Conservation (phyloP, 768 basidiomycete species). For the Leccinum fibrillosum region DNA sequence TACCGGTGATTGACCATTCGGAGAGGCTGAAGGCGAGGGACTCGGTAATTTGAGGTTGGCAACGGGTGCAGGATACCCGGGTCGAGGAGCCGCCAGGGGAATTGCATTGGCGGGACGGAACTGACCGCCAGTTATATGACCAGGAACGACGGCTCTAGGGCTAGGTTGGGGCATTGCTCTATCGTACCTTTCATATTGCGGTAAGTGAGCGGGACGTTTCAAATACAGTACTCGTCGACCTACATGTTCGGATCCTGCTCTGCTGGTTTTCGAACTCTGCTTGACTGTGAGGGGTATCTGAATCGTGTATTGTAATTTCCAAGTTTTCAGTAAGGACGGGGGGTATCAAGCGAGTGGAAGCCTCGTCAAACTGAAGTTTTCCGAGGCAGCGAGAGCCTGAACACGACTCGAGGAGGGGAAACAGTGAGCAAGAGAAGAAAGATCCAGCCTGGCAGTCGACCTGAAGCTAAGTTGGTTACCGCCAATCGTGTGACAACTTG, state of each 20-base stretch:
- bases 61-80: constrained; percentile 72
- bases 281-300: constrained; percentile 32
- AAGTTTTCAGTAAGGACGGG: background rate
- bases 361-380: constrained; percentile 17
- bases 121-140: constrained; percentile 39
- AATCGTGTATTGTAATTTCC: constrained; percentile 3
- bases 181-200: constrained; percentile 51
- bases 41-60: constrained; percentile 59
- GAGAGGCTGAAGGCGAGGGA: constrained; percentile 41
- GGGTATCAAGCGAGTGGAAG: constrained; percentile 31
- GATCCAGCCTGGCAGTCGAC: background rate
- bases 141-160: constrained; percentile 50
- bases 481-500: constrained; percentile 15
- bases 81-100: constrained; percentile 64
- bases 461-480: constrained; percentile 16
- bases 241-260: constrained; percentile 61
- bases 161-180: constrained; percentile 51
- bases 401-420: constrained; percentile 6
- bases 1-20: constrained; percentile 20
- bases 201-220: constrained; percentile 4
- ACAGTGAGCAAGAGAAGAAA: background rate
- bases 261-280: constrained; percentile 39
- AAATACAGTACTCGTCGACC: constrained; percentile 27
- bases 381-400: constrained; percentile 24
- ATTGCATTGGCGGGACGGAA: constrained; percentile 31